These are phyloP conservation scores for Cercospora sp. DNA, from an alignment of 2,329 filamentous ascomycete genomes.

Conservation along the genomic window DNA sequence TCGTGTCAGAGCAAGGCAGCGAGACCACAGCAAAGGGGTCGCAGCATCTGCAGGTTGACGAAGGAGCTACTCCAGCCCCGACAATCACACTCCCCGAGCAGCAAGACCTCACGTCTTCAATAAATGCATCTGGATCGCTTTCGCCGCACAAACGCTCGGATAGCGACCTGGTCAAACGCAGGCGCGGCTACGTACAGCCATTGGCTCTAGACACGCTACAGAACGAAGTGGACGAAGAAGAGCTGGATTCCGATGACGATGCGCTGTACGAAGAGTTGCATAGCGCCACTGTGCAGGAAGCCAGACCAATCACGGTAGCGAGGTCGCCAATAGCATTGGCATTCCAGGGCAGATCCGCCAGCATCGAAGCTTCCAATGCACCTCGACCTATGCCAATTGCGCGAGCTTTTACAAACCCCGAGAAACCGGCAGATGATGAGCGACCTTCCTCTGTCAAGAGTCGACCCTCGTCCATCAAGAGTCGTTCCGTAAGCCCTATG, in stretches of 20 bases:
- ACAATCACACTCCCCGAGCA: neutral
- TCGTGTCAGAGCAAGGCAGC: conserved; percentile 11
- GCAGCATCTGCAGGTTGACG: conserved; percentile 28
- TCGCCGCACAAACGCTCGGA: conserved; percentile 14
- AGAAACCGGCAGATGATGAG: conserved; percentile 11
- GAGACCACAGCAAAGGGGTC: conserved; percentile 14
- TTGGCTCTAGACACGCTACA: conserved; percentile 41
- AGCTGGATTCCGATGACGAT: conserved; percentile 67
- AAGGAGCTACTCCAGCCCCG: conserved; percentile 19
- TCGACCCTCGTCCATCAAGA: neutral
- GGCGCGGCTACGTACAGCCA: conserved; percentile 45
- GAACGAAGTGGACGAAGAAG: conserved; percentile 45
- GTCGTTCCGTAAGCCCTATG: neutral
- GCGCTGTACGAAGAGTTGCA: conserved; percentile 72
- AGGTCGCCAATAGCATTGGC: conserved; percentile 62
- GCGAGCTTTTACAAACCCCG: conserved; percentile 20
- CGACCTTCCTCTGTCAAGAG: neutral
- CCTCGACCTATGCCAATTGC: conserved; percentile 32
- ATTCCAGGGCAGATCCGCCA: conserved; percentile 38
- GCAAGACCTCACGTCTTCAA: neutral
- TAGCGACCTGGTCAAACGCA: conserved; percentile 41
- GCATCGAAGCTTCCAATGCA: conserved; percentile 27
- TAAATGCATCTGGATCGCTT: neutral
- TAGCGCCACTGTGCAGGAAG: conserved; percentile 77
- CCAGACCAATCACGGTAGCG: conserved; percentile 78